These are phyloP conservation scores for Xylaria multiplex DNA, from an alignment of 2,329 filamentous ascomycete species.

Conservation along the genomic window DNA sequence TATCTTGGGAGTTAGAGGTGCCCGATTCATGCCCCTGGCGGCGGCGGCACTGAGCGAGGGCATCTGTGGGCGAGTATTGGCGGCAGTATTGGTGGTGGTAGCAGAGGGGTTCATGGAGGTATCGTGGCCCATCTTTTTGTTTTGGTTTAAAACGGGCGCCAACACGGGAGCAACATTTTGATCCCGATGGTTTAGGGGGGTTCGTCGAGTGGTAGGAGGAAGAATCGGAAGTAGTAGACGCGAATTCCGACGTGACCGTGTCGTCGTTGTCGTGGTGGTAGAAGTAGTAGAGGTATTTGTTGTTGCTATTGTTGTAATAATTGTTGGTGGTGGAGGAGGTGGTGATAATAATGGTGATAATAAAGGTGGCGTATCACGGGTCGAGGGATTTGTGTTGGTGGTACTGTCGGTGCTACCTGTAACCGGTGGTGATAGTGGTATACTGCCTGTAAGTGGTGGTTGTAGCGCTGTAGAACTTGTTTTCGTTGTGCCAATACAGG, in stretches of 20 bases:
- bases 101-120: slow-evolving; percentile 59
- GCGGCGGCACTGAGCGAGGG: slow-evolving; percentile 73
- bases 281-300: not conserved
- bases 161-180: slow-evolving; percentile 53
- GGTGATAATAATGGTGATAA: not conserved
- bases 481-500: not conserved
- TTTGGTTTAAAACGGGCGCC: slow-evolving; percentile 47
- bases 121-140: slow-evolving; percentile 52
- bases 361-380: slow-evolving; percentile 8
- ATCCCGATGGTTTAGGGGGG: slow-evolving; percentile 46
- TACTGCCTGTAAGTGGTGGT: not conserved
- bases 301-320: not conserved
- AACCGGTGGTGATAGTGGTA: not conserved
- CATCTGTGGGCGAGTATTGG: slow-evolving; percentile 68
- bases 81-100: slow-evolving; percentile 54
- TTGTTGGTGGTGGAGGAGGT: not conserved
- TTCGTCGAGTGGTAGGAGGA: slow-evolving; percentile 9
- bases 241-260: not conserved
- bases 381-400: slow-evolving; percentile 27
- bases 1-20: slow-evolving; percentile 66
- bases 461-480: too few relatives aligned
- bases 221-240: not conserved
- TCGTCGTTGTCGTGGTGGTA: not conserved
- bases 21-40: slow-evolving; percentile 61
- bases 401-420: not conserved